Base-by-base conservation (phyloP, 371 early-diverging fungal species). In the Actinomortierella ambigua region DNA sequence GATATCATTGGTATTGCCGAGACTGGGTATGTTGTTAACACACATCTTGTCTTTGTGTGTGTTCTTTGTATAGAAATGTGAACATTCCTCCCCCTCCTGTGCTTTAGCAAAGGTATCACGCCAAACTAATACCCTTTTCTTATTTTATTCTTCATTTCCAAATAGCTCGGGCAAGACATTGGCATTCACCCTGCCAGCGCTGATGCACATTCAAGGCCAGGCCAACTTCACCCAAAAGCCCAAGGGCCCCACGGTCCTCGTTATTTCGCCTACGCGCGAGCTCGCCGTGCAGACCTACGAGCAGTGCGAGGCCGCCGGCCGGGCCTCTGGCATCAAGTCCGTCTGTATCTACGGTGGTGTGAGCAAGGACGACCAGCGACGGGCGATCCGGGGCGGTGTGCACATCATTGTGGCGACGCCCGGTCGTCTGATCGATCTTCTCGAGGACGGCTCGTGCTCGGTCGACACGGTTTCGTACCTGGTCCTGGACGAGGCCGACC, bases 401-500 rank as follows among this genome's bases (percentile, higher is more conserved):
- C 89, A 97, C 58, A 86, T 96, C 53, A 82, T 96, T 26, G 90
- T 99, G 9, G 99, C 95, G 3, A 96, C 97, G 3, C 98, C 99
- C 13, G 99, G 99, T 59, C 86, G 99, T 55, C 79, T 99, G 55
- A 85, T 96, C 61, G 99, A 99, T 86, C 77, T 97, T 53, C 75
- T 95, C 47, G 89, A 93, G 34, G 95, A 92, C 65, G 90, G 85
- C 57, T 75, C 79, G 34, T 83, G 86, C 55, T 84, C 91, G 65
- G 69, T 94, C 18, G 80, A 83, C 34, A 77, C 86, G 27, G 88
- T 93, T n/a, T 81, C 85, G 0, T 94, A 90, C 71, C 73, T 96
- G 69, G 95, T 97, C 3, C 77, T 98, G 53, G 98, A 97, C 76
- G 99, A 98, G 80, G 96, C 95, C 34, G 99, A 98, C 85, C 88